Base-by-base conservation (phyloP, 371 early-diverging fungal species). In the Apophysomyces trapeziformis region DNA sequence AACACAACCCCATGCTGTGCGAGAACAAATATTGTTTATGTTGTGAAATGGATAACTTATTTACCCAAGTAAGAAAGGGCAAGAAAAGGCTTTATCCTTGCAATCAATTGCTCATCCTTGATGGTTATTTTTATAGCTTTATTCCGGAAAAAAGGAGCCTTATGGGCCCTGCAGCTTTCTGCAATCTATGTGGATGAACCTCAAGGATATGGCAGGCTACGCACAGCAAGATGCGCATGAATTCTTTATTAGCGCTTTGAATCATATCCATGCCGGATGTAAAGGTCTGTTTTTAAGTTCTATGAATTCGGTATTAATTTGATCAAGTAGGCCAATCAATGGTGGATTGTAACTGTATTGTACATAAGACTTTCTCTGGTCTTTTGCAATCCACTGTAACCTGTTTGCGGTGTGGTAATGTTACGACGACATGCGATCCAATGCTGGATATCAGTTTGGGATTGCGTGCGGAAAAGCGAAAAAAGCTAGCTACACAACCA, bases 191-290 rank as follows among this genome's bases (percentile, higher is more conserved):
- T 98, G 99, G 99, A 88, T 89, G 79, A 87, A 91, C 18, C 86
- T 90, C 38, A 83, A 87, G 39, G 92, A 96, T 46, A 78, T 98
- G 41, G 96, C 98, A 38, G 94, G 96, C 3, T 95, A 96, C 69
- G 89, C 91, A 5, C 97, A 98, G 75, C 98, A 98, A 70, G 99
- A 98, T 72, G 95, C 96, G 0, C 99, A 98, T 74, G 99, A 98
- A 65, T 96, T 95, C 65, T 95, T 96, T 69, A 95, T 97, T 50
- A 87, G 95, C 39, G 85, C 93, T 1, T 70, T 96, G 63, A 93
- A 97, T 66, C 84, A 90, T 60, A 86, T 98, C 66, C 99, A 98
- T 71, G 78, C 79, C n/a, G 85, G 87, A 32, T 72, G 74, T 50
- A 68, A 82, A 68, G 82, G 69, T 63, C 36, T n/a, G 56, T 37